A percentile compares a stretch with the other conserved stretches of the same genome.
Conservation (phyloP, 768 basidiomycete species). For the Mycena chlorophos region DNA sequence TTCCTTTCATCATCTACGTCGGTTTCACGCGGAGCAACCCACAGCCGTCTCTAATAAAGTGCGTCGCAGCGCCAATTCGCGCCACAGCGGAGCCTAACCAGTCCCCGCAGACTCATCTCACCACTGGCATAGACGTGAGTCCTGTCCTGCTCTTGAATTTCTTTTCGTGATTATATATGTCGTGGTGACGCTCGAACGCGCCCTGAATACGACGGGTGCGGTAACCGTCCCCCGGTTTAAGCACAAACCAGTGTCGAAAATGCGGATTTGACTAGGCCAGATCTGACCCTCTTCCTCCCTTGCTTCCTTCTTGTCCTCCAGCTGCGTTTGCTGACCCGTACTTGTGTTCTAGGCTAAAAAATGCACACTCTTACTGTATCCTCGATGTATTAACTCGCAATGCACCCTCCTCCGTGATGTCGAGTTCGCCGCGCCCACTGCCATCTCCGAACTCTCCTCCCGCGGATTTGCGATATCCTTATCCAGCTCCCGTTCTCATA, state of each 20-base stretch:
- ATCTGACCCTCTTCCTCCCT: constrained; percentile 59
- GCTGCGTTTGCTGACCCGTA: no score
- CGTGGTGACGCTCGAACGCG: constrained; percentile 57
- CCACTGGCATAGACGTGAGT: constrained; percentile 76
- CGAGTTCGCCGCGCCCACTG: no score
- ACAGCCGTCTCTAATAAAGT: constrained; percentile 95
- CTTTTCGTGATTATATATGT: constrained; percentile 57
- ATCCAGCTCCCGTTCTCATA: no score
- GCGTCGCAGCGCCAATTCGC: constrained; percentile 35
- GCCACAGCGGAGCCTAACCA: constrained; percentile 13
- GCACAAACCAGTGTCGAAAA: constrained; percentile 26
- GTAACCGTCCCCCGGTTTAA: constrained; percentile 64
- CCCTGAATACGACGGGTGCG: constrained; percentile 25
- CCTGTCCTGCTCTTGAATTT: constrained; percentile 1
- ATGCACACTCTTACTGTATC: no score
- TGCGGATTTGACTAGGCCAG: constrained; percentile 85
- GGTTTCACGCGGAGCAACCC: constrained; percentile 92
- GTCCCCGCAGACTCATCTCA: constrained; percentile 76
- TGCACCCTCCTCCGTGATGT: no score
- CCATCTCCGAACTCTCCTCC: no score
- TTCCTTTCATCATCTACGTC: constrained; percentile 94
- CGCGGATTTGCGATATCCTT: no score
- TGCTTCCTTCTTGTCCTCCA: background rate
- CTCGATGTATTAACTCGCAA: no score
- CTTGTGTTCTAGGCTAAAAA: no score